Conservation (phyloP, 2,329 filamentous ascomycete genomes). For the Fusarium torreyae region DNA sequence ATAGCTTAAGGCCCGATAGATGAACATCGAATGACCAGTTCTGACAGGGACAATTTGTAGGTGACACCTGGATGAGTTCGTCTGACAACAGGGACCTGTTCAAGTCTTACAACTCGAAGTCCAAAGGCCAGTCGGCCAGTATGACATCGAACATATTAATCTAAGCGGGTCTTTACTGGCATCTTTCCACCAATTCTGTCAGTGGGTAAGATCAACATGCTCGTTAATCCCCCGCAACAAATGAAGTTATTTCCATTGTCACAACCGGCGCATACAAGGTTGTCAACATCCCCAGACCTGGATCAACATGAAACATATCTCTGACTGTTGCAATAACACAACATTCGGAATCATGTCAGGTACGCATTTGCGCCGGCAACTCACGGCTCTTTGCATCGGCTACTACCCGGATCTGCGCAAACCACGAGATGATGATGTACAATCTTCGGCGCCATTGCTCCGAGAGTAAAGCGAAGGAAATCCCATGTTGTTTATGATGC, state of each 20-base stretch:
- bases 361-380: slow-evolving; percentile 19
- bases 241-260: not conserved
- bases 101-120: not conserved
- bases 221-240: not conserved
- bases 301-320: slow-evolving; percentile 12
- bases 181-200: not conserved
- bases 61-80: not conserved
- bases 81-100: not conserved
- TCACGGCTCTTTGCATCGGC: slow-evolving; percentile 33
- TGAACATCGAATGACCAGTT: not conserved
- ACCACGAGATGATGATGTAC: slow-evolving; percentile 19
- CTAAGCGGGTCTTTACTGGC: not conserved
- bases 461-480: not conserved
- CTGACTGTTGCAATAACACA: not conserved
- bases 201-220: not conserved
- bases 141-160: slow-evolving; percentile 3
- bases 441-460: not conserved
- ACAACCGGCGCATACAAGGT: slow-evolving; percentile 1
- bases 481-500: slow-evolving; percentile 24
- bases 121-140: not conserved
- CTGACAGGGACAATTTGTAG: not conserved
- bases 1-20: not conserved
- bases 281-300: not conserved
- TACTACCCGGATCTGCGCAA: slow-evolving; percentile 15
- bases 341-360: not conserved